phyloP scores from a whole-genome alignment of 352 stramenopile genomes.

The Globisporangium paddicum region DNA sequence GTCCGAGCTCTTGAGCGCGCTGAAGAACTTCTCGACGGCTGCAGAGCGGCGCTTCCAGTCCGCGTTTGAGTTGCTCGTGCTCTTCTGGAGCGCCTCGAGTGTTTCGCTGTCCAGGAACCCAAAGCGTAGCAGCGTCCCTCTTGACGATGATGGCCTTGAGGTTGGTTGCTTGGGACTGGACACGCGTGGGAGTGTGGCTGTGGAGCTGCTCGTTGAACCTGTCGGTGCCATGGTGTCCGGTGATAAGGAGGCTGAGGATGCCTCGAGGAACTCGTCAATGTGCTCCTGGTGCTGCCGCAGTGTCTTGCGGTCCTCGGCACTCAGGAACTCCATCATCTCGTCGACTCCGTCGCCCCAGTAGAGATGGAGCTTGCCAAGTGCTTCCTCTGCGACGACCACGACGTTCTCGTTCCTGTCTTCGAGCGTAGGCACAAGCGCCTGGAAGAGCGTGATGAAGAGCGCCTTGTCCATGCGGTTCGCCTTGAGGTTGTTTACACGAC shows the following conservation, averaged over 20 bases:
- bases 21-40: constrained; percentile 55
- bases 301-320: constrained; percentile 53
- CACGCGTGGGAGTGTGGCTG: neutral
- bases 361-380: constrained; percentile 54
- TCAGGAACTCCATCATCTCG: constrained; percentile 53
- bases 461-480: constrained; percentile 34
- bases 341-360: constrained; percentile 43
- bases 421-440: constrained; percentile 51
- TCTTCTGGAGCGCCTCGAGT: constrained; percentile 25
- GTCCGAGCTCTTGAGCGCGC: constrained; percentile 29
- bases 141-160: neutral
- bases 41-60: constrained; percentile 66
- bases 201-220: constrained; percentile 1
- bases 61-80: constrained; percentile 54
- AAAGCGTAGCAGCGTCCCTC: constrained; percentile 27
- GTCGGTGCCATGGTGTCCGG: neutral
- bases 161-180: neutral
- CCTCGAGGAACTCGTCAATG: constrained; percentile 49
- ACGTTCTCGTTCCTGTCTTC: constrained; percentile 56
- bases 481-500: neutral
- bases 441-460: constrained; percentile 49
- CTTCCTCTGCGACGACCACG: constrained; percentile 61
- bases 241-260: constrained; percentile 8
- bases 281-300: constrained; percentile 36
- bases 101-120: constrained; percentile 43